A percentile compares a stretch with the other conserved stretches of the same genome.
Conservation (phyloP, 169 alveolate genomes). For the Plasmodium cynomolgi region DNA sequence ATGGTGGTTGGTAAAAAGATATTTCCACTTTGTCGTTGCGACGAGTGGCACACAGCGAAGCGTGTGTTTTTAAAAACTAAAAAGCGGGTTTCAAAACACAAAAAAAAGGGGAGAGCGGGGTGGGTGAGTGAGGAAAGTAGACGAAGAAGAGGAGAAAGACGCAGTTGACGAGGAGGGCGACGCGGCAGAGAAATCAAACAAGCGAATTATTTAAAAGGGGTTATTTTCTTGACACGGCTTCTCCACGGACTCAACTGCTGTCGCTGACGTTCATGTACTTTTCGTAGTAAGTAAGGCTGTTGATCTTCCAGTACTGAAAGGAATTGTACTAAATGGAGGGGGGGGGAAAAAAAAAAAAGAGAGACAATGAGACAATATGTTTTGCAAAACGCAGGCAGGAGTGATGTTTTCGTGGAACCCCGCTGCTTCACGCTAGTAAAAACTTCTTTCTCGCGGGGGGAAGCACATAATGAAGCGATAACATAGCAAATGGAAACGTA, state of each 20-base stretch:
- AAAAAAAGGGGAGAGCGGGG: not conserved
- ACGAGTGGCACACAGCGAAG: not conserved
- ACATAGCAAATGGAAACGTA: not conserved
- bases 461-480: not conserved
- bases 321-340: slow-evolving; percentile 58
- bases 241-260: slow-evolving; percentile 22
- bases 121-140: not conserved
- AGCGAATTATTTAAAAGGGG: not conserved
- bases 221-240: not conserved
- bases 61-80: not conserved
- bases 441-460: not conserved
- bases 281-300: slow-evolving; percentile 64
- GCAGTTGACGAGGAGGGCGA: not conserved
- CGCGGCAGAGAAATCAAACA: not conserved
- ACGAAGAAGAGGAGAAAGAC: not conserved
- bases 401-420: not conserved
- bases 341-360: not conserved
- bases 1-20: not conserved
- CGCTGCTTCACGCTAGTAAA: not conserved
- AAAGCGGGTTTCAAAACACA: not conserved
- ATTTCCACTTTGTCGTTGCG: not conserved
- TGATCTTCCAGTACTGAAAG: slow-evolving; percentile 75
- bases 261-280: slow-evolving; percentile 73
- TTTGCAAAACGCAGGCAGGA: not conserved
- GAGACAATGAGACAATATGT: not conserved